A percentile compares a stretch with the other conserved stretches of the same genome.
phyloP scores from a whole-genome alignment of 306 rosid genomes.

The Chamaecrista fasciculata region DNA sequence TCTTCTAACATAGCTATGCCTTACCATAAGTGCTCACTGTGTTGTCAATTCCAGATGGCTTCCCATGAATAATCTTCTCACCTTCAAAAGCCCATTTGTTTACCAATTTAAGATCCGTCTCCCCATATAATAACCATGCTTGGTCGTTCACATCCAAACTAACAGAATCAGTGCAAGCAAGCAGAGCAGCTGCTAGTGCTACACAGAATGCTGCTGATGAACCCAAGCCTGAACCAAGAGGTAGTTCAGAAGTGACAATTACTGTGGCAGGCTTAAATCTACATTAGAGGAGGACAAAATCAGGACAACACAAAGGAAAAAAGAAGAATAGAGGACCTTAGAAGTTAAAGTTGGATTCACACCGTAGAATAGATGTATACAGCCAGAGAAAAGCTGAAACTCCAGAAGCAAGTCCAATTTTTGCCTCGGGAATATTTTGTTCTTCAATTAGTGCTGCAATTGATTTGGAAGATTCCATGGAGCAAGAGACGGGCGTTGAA shows the following conservation, averaged over 20 bases:
- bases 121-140: constrained; percentile 66
- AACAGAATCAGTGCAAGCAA: constrained; percentile 61
- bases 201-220: constrained; percentile 88
- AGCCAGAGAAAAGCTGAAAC: constrained; percentile 88
- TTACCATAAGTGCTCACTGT: constrained; percentile 88
- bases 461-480: constrained; percentile 52
- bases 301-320: neutral
- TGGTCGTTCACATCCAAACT: constrained; percentile 51
- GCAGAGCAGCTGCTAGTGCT: constrained; percentile 72
- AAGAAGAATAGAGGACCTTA: neutral
- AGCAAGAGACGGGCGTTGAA: constrained; percentile 58
- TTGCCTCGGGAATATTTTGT: constrained; percentile 64
- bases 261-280: constrained; percentile 91
- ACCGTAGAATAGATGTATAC: constrained; percentile 81
- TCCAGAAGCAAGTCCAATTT: constrained; percentile 66
- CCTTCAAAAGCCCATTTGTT: constrained; percentile 99
- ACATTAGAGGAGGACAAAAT: constrained; percentile 5
- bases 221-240: constrained; percentile 90
- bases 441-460: constrained; percentile 67
- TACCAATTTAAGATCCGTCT: constrained; percentile 63
- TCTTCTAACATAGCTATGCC: constrained; percentile 21
- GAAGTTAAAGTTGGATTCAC: neutral
- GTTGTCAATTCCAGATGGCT: constrained; percentile 97
- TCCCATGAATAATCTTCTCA: constrained; percentile 92
- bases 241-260: constrained; percentile 78